These are phyloP conservation scores for Prunus yedoensis DNA, from an alignment of 331 rosid species.

Conservation along the genomic window DNA sequence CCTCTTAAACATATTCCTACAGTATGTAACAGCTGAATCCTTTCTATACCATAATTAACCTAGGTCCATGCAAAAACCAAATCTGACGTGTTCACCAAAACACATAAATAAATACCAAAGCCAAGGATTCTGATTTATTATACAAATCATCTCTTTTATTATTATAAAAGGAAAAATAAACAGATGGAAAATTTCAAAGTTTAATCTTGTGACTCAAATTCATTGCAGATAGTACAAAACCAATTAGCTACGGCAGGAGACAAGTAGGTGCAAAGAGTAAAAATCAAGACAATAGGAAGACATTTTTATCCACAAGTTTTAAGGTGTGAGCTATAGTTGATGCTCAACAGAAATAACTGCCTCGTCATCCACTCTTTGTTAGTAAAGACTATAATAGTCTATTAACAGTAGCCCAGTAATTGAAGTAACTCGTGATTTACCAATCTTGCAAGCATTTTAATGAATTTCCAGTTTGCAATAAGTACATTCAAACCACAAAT, in stretches of 20 bases:
- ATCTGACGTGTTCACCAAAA: not conserved
- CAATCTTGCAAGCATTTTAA: not conserved
- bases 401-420: not conserved
- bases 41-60: not conserved
- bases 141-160: not conserved
- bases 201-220: not conserved
- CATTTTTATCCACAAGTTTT: too few species aligned
- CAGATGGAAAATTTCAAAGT: not conserved
- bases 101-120: not conserved
- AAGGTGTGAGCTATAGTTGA: too few species aligned
- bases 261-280: not conserved
- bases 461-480: too few species aligned
- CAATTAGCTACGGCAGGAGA: not conserved
- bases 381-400: not conserved
- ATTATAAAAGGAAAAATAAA: not conserved
- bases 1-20: not conserved
- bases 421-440: not conserved
- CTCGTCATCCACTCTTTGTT: not conserved
- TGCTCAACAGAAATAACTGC: too few species aligned
- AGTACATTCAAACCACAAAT: too few species aligned
- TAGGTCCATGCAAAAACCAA: not conserved
- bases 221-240: not conserved
- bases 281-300: too few species aligned
- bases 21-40: not conserved
- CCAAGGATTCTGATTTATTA: not conserved